These are phyloP conservation scores for Ustilaginoidea virens DNA, from an alignment of 2,329 filamentous ascomycete genomes.

Conservation along the genomic window DNA sequence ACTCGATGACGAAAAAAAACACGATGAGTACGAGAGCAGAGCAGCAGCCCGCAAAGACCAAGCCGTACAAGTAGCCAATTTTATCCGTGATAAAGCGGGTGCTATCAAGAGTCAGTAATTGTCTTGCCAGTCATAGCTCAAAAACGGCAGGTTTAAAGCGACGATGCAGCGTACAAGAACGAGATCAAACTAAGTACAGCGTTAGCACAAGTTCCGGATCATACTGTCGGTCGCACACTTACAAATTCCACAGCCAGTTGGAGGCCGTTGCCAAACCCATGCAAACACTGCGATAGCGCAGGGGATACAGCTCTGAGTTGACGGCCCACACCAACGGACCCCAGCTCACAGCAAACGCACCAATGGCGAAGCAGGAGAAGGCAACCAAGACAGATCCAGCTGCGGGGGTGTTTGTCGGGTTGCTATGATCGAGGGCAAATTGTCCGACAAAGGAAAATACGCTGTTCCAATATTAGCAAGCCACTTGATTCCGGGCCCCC, in stretches of 20 bases:
- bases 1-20: constrained; percentile 64
- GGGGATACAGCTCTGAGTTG: constrained; percentile 48
- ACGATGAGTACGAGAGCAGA: constrained; percentile 47
- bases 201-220: constrained; percentile 1
- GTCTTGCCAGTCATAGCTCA: neutral
- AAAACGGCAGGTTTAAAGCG: neutral
- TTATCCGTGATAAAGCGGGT: constrained; percentile 58
- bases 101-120: constrained; percentile 14
- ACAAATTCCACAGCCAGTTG: constrained; percentile 54
- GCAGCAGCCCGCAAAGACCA: constrained; percentile 56
- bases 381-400: constrained; percentile 47
- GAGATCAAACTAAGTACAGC: constrained; percentile 20
- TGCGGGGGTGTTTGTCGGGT: constrained; percentile 28
- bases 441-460: constrained; percentile 34
- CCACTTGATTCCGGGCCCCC: too few species aligned
- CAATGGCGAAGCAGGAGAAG: constrained; percentile 55
- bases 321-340: constrained; percentile 54
- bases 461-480: too few species aligned
- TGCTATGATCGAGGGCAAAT: constrained; percentile 23
- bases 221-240: constrained; percentile 2
- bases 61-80: constrained; percentile 56
- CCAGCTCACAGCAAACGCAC: constrained; percentile 53
- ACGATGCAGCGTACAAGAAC: constrained; percentile 23
- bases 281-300: constrained; percentile 35
- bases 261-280: constrained; percentile 41